These are phyloP conservation scores for Taxillus chinensis DNA, from an alignment of 164 flowering plant species.

Conservation along the genomic window DNA sequence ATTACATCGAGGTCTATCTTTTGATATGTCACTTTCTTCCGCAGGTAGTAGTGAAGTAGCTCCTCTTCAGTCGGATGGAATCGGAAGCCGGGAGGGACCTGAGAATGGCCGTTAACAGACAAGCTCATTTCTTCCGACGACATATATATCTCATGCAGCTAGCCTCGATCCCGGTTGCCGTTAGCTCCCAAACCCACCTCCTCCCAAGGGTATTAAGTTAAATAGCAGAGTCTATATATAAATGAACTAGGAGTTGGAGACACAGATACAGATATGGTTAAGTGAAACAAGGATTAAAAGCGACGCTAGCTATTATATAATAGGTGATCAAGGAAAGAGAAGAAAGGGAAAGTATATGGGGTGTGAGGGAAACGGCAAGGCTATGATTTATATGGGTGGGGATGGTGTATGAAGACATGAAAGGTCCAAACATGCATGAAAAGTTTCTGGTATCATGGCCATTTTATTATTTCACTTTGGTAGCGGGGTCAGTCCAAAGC, in stretches of 20 bases:
- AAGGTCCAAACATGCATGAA: slow-evolving; percentile 20
- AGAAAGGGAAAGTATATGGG: slow-evolving; percentile 1
- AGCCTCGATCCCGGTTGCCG: not conserved
- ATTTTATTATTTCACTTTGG: slow-evolving; percentile 16
- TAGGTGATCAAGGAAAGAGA: not conserved
- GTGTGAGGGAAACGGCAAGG: slow-evolving; percentile 14
- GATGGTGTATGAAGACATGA: slow-evolving; percentile 16
- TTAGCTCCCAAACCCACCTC: not conserved
- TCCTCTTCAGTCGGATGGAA: slow-evolving; percentile 96
- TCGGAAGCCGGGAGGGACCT: slow-evolving; percentile 87
- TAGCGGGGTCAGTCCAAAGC: slow-evolving; percentile 11
- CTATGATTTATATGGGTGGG: slow-evolving; percentile 22
- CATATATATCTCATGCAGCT: not conserved
- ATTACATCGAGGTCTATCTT: slow-evolving; percentile 87
- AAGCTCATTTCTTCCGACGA: slow-evolving; percentile 42
- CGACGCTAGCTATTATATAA: no score
- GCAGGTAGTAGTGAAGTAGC: slow-evolving; percentile 75
- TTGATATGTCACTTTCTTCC: slow-evolving; percentile 70
- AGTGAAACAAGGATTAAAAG: no score
- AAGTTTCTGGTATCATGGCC: slow-evolving; percentile 22
- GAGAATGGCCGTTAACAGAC: slow-evolving; percentile 65
- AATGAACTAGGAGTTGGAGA: no score
- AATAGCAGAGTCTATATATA: no score
- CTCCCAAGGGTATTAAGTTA: not conserved
- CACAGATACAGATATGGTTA: no score